These are phyloP conservation scores for Borealophlyctis nickersoniae DNA, from an alignment of 192 early-diverging fungal genomes.

Conservation along the genomic window DNA sequence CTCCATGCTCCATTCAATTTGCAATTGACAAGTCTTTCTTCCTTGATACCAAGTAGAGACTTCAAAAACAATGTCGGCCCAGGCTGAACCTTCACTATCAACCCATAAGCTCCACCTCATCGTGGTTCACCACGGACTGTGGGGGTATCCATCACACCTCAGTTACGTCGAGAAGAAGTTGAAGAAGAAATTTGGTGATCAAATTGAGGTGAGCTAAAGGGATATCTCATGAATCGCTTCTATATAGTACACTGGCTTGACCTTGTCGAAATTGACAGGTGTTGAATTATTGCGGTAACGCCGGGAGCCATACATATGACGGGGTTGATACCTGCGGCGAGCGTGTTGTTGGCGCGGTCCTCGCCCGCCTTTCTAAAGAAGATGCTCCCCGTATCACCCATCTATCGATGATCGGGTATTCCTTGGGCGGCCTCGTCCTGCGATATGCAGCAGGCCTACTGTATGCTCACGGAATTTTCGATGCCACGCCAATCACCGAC, in stretches of 20 bases:
- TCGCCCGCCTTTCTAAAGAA: constrained; percentile 13
- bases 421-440: constrained; percentile 48
- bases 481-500: neutral
- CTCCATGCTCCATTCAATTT: too few species aligned
- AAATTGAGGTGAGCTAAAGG: neutral
- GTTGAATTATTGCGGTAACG: constrained; percentile 30
- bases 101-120: constrained; percentile 61
- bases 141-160: constrained; percentile 57
- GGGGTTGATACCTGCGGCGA: constrained; percentile 39
- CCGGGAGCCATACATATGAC: constrained; percentile 38
- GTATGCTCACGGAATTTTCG: constrained; percentile 30
- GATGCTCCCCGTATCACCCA: constrained; percentile 13
- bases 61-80: too few species aligned
- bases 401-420: constrained; percentile 54
- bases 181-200: constrained; percentile 1
- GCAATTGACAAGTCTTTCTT: too few species aligned
- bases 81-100: too few species aligned
- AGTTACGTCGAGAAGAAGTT: constrained; percentile 44
- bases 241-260: neutral
- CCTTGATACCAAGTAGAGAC: too few species aligned
- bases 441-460: constrained; percentile 48
- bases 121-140: constrained; percentile 65
- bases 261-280: constrained; percentile 5
- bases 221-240: too few species aligned
- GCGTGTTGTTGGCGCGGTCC: constrained; percentile 14